Evolutionary conservation across 441 rosid species (phyloP).

Genomic region (Eruca vesicaria): DNA sequence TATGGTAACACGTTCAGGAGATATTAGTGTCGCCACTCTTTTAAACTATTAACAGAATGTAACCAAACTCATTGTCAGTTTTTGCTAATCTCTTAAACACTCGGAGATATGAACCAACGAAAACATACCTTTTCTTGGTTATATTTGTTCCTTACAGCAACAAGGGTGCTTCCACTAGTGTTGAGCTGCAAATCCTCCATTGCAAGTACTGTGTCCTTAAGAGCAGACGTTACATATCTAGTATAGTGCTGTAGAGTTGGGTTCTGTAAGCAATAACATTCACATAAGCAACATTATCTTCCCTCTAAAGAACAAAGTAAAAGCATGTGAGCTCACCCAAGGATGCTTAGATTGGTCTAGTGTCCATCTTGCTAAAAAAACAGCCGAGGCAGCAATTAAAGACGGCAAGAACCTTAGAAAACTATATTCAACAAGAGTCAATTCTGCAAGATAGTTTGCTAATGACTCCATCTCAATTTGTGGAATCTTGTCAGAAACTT

Average conservation of each 20-base stretch:
- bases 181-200: constrained; percentile 68
- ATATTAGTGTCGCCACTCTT: constrained; percentile 56
- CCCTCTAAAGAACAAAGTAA: not conserved
- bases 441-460: constrained; percentile 70
- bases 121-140: constrained; percentile 62
- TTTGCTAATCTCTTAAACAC: not conserved
- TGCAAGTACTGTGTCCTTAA: constrained; percentile 60
- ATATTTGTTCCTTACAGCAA: constrained; percentile 67
- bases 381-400: constrained; percentile 67
- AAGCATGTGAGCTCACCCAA: constrained; percentile 50
- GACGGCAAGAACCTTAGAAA: constrained; percentile 70
- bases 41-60: constrained; percentile 54
- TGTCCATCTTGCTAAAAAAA: constrained; percentile 73
- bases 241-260: constrained; percentile 76
- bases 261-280: constrained; percentile 42
- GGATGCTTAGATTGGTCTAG: constrained; percentile 64
- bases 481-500: constrained; percentile 47
- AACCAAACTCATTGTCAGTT: not conserved
- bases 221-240: constrained; percentile 49
- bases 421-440: constrained; percentile 65
- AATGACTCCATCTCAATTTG: constrained; percentile 53
- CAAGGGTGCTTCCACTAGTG: constrained; percentile 50
- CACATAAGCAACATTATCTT: constrained; percentile 5
- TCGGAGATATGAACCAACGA: not conserved
- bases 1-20: constrained; percentile 49